Evolutionary conservation across 305 asterid species (phyloP).

Genomic region (Andrographis paniculata): DNA sequence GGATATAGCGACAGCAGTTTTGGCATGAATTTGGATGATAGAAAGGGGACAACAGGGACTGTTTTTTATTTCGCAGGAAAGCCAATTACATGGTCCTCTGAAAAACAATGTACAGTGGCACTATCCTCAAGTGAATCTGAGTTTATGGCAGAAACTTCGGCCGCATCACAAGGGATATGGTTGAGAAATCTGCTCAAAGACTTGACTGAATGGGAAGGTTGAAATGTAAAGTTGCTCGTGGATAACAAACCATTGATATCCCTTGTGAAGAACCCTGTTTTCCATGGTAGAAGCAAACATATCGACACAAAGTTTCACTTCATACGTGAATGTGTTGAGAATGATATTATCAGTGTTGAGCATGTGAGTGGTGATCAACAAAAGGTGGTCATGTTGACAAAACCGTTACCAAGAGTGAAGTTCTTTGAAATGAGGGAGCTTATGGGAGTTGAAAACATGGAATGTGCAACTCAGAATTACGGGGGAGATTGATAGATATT

Average conservation of each 20-base stretch:
- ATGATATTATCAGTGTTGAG: not conserved
- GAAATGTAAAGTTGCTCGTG: not conserved
- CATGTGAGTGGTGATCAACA: not conserved
- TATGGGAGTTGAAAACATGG: too few relatives aligned
- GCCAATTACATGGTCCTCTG: not conserved
- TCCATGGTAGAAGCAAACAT: conserved; percentile 1
- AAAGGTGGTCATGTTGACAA: not conserved
- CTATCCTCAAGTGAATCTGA: conserved; percentile 1
- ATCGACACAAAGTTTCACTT: not conserved
- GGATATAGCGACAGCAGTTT: not conserved
- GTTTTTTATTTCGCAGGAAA: not conserved
- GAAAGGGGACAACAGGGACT: not conserved
- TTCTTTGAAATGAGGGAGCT: not conserved
- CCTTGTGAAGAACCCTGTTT: not conserved
- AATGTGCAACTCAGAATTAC: too few relatives aligned
- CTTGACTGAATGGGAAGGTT: not conserved
- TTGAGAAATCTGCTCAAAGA: not conserved
- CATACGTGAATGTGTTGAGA: not conserved
- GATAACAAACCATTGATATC: not conserved
- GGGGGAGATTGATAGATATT: too few relatives aligned
- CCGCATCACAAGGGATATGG: not conserved
- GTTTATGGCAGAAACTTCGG: not conserved
- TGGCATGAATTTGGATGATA: not conserved
- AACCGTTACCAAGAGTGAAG: not conserved
- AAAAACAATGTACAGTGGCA: not conserved